Conservation (phyloP, 2,329 filamentous ascomycete genomes). For the Fusarium sp. region DNA sequence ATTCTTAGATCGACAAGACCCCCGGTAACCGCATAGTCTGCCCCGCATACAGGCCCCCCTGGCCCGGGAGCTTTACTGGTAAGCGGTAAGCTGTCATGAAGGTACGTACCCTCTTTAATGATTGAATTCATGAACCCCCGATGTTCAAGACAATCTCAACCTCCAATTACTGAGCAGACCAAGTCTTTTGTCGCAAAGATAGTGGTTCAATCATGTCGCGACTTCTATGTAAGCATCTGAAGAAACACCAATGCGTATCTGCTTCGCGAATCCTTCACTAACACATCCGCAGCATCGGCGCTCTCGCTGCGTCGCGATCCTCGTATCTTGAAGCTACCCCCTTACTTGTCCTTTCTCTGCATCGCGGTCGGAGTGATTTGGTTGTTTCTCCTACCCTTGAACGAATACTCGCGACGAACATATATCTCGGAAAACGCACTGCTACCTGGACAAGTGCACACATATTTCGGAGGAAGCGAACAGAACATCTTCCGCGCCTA, state of each 20-base stretch:
- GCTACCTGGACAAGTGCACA: slow-evolving; percentile 94
- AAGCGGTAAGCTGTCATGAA: slow-evolving; percentile 36
- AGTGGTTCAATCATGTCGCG: slow-evolving; percentile 59
- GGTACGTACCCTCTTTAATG: slow-evolving; percentile 41
- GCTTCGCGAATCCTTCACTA: slow-evolving; percentile 1
- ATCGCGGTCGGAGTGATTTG: slow-evolving; percentile 87
- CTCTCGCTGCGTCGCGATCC: slow-evolving; percentile 82
- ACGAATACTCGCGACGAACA: slow-evolving; percentile 90
- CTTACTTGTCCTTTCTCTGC: slow-evolving; percentile 87
- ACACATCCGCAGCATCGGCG: slow-evolving; percentile 62
- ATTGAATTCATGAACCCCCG: slow-evolving; percentile 5
- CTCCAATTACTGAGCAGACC: slow-evolving; percentile 18
- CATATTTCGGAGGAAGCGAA: slow-evolving; percentile 96
- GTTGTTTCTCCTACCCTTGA: slow-evolving; percentile 88
- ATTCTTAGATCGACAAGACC: slow-evolving; percentile 15
- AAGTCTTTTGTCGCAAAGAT: slow-evolving; percentile 26
- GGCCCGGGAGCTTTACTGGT: slow-evolving; percentile 15
- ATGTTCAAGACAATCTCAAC: slow-evolving; percentile 31
- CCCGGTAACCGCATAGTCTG: slow-evolving; percentile 29
- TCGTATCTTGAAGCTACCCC: slow-evolving; percentile 83
- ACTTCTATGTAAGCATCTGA: slow-evolving; percentile 61
- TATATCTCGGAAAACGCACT: slow-evolving; percentile 99
- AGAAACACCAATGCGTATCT: background rate
- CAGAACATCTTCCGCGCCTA: slow-evolving; percentile 95
- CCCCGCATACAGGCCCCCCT: slow-evolving; percentile 40